These are phyloP conservation scores for Phytopythium montanum DNA, from an alignment of 352 stramenopile genomes.

Conservation along the genomic window DNA sequence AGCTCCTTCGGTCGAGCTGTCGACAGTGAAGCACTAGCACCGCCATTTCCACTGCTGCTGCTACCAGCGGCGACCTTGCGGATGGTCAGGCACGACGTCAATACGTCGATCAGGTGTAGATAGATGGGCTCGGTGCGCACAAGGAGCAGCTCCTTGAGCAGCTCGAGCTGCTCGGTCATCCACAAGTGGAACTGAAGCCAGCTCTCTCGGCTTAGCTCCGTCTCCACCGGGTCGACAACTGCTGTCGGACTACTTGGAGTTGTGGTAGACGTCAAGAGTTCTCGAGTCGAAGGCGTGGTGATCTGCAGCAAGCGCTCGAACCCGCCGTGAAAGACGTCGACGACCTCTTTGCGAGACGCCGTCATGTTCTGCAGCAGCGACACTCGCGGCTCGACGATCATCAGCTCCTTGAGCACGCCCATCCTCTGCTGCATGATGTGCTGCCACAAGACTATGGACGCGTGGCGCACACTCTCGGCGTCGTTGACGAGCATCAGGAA, in stretches of 20 bases:
- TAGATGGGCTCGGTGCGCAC: constrained; percentile 58
- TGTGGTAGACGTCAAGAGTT: neutral
- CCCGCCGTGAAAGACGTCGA: constrained; percentile 73
- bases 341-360: constrained; percentile 61
- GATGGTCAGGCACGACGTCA: constrained; percentile 43
- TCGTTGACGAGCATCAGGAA: constrained; percentile 69
- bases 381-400: constrained; percentile 67
- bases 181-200: constrained; percentile 82
- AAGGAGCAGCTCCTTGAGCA: constrained; percentile 71
- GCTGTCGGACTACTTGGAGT: no score
- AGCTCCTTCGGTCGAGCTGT: constrained; percentile 19
- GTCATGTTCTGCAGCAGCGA: constrained; percentile 70
- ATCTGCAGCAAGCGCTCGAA: constrained; percentile 68
- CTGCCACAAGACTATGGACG: constrained; percentile 61
- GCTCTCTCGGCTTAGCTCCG: constrained; percentile 37
- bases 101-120: constrained; percentile 46
- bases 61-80: constrained; percentile 31
- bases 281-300: constrained; percentile 2
- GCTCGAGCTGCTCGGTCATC: constrained; percentile 56
- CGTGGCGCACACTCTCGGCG: constrained; percentile 33
- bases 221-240: neutral
- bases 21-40: constrained; percentile 5
- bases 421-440: constrained; percentile 71
- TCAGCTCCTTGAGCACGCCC: constrained; percentile 64
- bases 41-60: neutral